These are phyloP conservation scores for Pseudocercospora ulei DNA, from an alignment of 2,329 filamentous ascomycete species.

Conservation along the genomic window DNA sequence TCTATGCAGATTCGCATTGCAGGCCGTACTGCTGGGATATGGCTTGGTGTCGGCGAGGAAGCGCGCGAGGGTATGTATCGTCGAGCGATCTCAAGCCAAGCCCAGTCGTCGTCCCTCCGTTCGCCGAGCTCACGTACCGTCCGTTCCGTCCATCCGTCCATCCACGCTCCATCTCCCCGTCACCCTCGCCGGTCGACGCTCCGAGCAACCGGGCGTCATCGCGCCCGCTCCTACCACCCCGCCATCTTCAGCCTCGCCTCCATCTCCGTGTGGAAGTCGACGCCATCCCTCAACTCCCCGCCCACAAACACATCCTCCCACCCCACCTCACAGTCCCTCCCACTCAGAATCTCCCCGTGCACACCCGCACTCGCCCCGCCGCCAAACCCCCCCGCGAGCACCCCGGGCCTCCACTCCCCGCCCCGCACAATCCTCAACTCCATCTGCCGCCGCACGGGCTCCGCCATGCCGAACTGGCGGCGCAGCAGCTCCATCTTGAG, in stretches of 20 bases:
- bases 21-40: no score
- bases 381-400: slow-evolving; percentile 48
- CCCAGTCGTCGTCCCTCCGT: no score
- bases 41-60: no score
- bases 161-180: no score
- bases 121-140: no score
- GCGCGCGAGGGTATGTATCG: no score
- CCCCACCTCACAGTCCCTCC: slow-evolving; percentile 62
- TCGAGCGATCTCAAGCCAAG: no score
- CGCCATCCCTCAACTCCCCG: slow-evolving; percentile 56
- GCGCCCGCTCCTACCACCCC: slow-evolving; percentile 34
- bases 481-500: slow-evolving; percentile 83
- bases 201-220: slow-evolving; percentile 5
- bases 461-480: slow-evolving; percentile 80
- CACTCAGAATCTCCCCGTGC: slow-evolving; percentile 77
- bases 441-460: slow-evolving; percentile 88
- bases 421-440: slow-evolving; percentile 79
- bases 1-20: slow-evolving; percentile 1
- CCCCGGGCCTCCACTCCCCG: slow-evolving; percentile 68
- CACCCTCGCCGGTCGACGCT: no score
- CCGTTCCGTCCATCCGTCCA: no score
- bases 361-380: slow-evolving; percentile 43
- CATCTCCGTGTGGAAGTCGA: slow-evolving; percentile 80
- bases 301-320: slow-evolving; percentile 94
- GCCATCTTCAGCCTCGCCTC: slow-evolving; percentile 81